Conservation (phyloP, 2,329 filamentous ascomycete species). For the Venturia aucupariae region DNA sequence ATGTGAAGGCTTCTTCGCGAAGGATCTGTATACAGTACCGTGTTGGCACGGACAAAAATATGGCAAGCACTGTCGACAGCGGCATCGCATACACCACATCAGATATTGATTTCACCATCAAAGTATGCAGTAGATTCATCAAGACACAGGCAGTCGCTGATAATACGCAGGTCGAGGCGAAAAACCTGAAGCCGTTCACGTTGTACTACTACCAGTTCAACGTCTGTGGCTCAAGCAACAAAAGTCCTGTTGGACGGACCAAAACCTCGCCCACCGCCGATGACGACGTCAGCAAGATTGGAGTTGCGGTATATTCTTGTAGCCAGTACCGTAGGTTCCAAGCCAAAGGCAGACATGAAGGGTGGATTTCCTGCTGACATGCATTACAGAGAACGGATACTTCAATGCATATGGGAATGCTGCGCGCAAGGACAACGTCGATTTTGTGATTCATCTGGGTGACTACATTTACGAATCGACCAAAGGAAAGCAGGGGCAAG, state of each 20-base stretch:
- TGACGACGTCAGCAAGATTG: constrained; percentile 20
- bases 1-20: constrained; percentile 44
- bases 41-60: constrained; percentile 40
- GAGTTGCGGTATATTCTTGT: constrained; percentile 11
- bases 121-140: constrained; percentile 35
- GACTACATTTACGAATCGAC: constrained; percentile 58
- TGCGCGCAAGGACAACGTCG: constrained; percentile 36
- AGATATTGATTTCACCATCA: constrained; percentile 67
- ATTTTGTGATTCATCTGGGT: constrained; percentile 38
- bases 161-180: constrained; percentile 41
- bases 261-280: constrained; percentile 27
- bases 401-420: constrained; percentile 41
- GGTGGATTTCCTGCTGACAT: constrained; percentile 18
- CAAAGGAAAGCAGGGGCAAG: constrained; percentile 28
- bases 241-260: constrained; percentile 26
- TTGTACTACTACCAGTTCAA: constrained; percentile 55
- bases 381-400: constrained; percentile 26
- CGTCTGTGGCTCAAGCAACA: constrained; percentile 25
- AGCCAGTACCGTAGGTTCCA: constrained; percentile 2
- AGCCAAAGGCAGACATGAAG: constrained; percentile 25
- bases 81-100: constrained; percentile 60
- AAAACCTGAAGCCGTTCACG: constrained; percentile 52
- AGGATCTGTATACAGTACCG: constrained; percentile 61
- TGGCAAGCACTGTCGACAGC: constrained; percentile 42
- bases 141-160: background rate